Evolutionary conservation across 2,329 filamentous ascomycete species (phyloP).

Genomic region (Myotisia sp.): DNA sequence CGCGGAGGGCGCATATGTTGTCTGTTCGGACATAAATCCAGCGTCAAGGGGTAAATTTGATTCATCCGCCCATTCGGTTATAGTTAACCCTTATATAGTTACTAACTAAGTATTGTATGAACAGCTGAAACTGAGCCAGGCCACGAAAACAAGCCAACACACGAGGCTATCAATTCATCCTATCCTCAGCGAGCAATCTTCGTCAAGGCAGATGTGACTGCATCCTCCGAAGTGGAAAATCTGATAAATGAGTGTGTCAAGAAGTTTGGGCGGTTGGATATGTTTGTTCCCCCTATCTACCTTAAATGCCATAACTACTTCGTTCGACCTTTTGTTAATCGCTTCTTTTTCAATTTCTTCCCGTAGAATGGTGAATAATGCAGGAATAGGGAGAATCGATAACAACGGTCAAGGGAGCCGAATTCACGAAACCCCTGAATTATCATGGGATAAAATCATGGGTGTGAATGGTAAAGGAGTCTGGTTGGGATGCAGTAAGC

Average conservation of each 20-base stretch:
- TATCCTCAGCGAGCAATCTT: constrained; percentile 23
- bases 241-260: constrained; percentile 25
- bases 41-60: constrained; percentile 8
- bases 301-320: no score
- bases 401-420: constrained; percentile 13
- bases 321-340: no score
- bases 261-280: constrained; percentile 30
- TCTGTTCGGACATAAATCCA: constrained; percentile 13
- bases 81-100: not conserved
- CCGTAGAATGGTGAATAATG: constrained; percentile 35
- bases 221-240: constrained; percentile 22
- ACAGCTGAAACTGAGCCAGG: not conserved
- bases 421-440: constrained; percentile 35
- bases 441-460: constrained; percentile 31
- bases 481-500: constrained; percentile 27
- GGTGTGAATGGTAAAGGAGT: constrained; percentile 28
- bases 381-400: constrained; percentile 30
- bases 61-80: not conserved
- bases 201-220: constrained; percentile 32
- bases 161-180: constrained; percentile 8
- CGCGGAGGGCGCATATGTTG: constrained; percentile 14
- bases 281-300: constrained; percentile 25
- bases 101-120: no score
- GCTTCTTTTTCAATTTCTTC: no score
- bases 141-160: constrained; percentile 11